Evolutionary conservation across 2,329 filamentous ascomycete species (phyloP).

Genomic region (Cercospora nicotianae): DNA sequence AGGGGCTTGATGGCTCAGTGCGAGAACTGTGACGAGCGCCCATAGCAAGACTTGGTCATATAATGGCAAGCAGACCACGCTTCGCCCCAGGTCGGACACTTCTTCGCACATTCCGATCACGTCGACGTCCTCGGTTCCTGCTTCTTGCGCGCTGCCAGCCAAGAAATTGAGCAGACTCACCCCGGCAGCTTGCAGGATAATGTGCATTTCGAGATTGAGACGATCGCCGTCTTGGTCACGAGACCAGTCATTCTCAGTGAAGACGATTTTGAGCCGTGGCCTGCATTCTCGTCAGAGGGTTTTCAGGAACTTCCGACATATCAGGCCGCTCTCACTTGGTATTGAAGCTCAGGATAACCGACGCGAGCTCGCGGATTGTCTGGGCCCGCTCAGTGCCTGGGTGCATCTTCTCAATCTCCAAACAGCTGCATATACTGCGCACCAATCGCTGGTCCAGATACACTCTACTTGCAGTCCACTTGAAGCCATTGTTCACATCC

Average conservation of each 20-base stretch:
- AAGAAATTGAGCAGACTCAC: slow-evolving; percentile 19
- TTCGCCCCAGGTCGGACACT: slow-evolving; percentile 14
- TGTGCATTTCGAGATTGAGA: slow-evolving; percentile 20
- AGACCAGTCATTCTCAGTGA: slow-evolving; percentile 7
- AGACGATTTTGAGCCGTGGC: not conserved
- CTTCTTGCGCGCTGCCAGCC: slow-evolving; percentile 5
- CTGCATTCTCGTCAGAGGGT: not conserved
- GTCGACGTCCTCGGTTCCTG: slow-evolving; percentile 17
- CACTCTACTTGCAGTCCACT: slow-evolving; percentile 5
- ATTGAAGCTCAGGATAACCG: slow-evolving; percentile 15
- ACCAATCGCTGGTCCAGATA: slow-evolving; percentile 17
- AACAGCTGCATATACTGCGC: slow-evolving; percentile 10
- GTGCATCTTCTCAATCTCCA: slow-evolving; percentile 10
- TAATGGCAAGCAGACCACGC: slow-evolving; percentile 15
- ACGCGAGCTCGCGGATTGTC: slow-evolving; percentile 9
- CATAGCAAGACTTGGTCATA: slow-evolving; percentile 20
- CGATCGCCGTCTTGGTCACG: slow-evolving; percentile 17
- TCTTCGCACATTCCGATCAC: slow-evolving; percentile 19
- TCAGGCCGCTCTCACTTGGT: slow-evolving; percentile 1
- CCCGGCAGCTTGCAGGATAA: slow-evolving; percentile 21
- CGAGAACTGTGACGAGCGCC: slow-evolving; percentile 21
- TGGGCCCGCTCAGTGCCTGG: not conserved
- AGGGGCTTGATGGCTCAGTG: slow-evolving; percentile 13
- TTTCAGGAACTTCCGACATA: not conserved
- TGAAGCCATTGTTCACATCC: slow-evolving; percentile 14